Evolutionary conservation across 2,329 filamentous ascomycete species (phyloP).

Genomic region (Rachicladosporium sp.): DNA sequence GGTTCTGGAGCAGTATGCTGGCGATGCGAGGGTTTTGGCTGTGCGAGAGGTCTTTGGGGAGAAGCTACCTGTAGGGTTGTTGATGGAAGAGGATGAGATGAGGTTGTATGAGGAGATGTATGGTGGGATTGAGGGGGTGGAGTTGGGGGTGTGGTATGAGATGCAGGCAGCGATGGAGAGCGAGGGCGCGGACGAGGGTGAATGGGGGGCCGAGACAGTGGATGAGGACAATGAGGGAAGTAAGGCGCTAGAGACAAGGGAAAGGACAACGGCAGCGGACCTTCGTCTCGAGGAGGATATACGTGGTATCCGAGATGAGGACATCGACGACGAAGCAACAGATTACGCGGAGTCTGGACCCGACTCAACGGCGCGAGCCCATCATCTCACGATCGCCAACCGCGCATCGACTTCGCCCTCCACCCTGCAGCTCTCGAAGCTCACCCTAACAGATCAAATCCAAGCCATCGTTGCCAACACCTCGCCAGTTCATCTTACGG

Average conservation of each 20-base stretch:
- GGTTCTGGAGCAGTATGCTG: constrained; percentile 1
- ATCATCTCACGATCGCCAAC: constrained; percentile 63
- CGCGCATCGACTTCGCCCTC: constrained; percentile 60
- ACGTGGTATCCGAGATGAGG: constrained; percentile 16
- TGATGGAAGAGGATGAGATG: constrained; percentile 59
- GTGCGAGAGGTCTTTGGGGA: constrained; percentile 61
- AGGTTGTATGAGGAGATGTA: constrained; percentile 69
- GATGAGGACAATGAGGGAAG: constrained; percentile 15
- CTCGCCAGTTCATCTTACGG: constrained; percentile 61
- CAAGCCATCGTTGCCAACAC: constrained; percentile 48
- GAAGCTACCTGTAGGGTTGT: constrained; percentile 56
- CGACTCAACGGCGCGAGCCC: constrained; percentile 43
- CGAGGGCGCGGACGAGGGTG: constrained; percentile 34
- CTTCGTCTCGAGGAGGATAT: constrained; percentile 42
- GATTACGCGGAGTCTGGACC: constrained; percentile 16
- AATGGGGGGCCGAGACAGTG: constrained; percentile 52
- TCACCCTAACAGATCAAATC: constrained; percentile 58
- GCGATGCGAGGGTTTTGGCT: constrained; percentile 3
- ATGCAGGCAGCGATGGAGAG: constrained; percentile 39
- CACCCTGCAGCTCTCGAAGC: constrained; percentile 62
- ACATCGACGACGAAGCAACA: constrained; percentile 12
- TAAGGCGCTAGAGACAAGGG: too few species aligned
- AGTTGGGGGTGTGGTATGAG: constrained; percentile 31
- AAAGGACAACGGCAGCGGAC: constrained; percentile 23
- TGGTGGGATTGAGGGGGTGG: constrained; percentile 41